Evolutionary conservation across 1,139 yeast genomes (phyloP), one percentile per base, ranked within the genome.

Genomic region (Geotrichum restrictum): DNA sequence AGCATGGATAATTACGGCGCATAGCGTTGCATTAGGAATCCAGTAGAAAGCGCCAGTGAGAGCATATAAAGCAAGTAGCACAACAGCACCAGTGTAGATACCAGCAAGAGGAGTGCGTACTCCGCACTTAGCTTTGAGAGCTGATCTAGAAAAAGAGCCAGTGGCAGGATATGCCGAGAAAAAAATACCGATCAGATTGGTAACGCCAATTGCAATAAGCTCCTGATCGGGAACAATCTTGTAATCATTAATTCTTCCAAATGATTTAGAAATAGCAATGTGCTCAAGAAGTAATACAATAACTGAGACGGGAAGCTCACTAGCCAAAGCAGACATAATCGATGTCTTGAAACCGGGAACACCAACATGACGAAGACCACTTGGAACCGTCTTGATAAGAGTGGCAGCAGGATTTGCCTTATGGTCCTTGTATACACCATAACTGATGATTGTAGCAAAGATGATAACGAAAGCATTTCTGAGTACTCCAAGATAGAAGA

Each of bases 161-260:
- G 98, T 91, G 10, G 96, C 91, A 14, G 98, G 98, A 68, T 91
- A 91, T 8, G 97, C 96, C 64, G 81, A 78, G 77, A 91, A 91
- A 66, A 89, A 88, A 24, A 96, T 87, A 61, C 97, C 97, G 62
- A 91, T 77, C 67, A 89, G 75, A 71, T 91, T 91, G 54, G 93
- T 85, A 45, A 86, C 86, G 66, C 98, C 98, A 70, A 91, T 91
- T 39, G 98, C 97, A 66, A 91, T 80, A 57, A 91, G 79, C 69
- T 91, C 98, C 73, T 91, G 98, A 71, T 91, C 91, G 45, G 98
- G 96, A 56, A 83, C 79, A 64, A 91, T 85, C 64, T 87, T 88
- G 71, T 91, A 91, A 68, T 88, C 96, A 66, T 91, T 89, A 61
- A 89, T 75, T 71, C 97, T 80, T 57, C 96, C 98, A 66, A 91